A percentile compares a stretch with the other conserved stretches of the same genome.
These are phyloP conservation scores for Tuctoria greenei DNA, from an alignment of 176 grass and related monocot genomes.

Conservation along the genomic window DNA sequence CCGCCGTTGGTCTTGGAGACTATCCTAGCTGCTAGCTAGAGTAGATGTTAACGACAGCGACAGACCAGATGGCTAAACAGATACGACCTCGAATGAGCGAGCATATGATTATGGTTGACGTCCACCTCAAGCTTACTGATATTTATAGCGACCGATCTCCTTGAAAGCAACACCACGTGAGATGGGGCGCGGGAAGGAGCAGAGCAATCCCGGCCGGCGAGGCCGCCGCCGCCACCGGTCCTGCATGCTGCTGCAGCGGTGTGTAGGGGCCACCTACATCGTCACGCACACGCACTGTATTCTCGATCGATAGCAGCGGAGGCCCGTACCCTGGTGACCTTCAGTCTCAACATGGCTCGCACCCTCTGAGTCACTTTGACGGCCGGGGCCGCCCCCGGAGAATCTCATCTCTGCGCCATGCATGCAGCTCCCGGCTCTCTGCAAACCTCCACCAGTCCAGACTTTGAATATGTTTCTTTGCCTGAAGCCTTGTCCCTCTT, in stretches of 20 bases:
- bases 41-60: background rate
- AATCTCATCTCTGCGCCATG: slow-evolving; percentile 30
- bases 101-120: background rate
- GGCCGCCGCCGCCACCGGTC: background rate
- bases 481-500: no score
- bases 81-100: background rate
- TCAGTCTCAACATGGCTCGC: slow-evolving; percentile 44
- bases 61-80: background rate
- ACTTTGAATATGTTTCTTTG: slow-evolving; percentile 12
- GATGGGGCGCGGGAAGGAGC: background rate
- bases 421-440: slow-evolving; percentile 7
- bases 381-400: slow-evolving; percentile 38
- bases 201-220: background rate
- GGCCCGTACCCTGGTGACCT: slow-evolving; percentile 30
- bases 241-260: background rate
- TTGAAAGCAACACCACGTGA: background rate
- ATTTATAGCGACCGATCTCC: background rate
- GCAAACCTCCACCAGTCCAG: background rate
- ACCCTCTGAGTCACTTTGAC: slow-evolving; percentile 43
- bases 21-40: no score
- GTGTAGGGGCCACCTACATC: background rate
- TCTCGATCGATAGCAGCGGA: background rate
- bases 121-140: background rate
- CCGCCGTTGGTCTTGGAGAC: background rate
- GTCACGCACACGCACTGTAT: background rate